Base-by-base conservation (phyloP, 1,284 basidiomycete species). In the Heterobasidion irregulare region DNA sequence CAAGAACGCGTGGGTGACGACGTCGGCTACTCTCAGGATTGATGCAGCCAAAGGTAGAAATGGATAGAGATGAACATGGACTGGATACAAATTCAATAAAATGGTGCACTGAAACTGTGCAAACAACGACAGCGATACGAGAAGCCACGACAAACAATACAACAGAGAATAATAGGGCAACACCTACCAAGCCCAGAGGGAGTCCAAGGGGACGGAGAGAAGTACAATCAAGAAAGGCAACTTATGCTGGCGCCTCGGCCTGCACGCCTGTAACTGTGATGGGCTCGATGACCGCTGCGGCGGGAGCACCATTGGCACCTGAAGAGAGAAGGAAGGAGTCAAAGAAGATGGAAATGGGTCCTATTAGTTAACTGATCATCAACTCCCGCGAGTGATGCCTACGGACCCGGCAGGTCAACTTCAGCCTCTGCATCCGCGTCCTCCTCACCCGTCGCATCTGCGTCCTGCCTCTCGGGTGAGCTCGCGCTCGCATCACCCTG, bases 1-100 rank as follows among this genome's bases (percentile, higher is more conserved):
- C 81, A 86, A 63, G 65, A 72, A 48, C 67, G 70, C 19, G 71
- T 75, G 13, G 65, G 65, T 2, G 50, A 46, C 26, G 68, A 76
- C 34, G 68, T 81, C 3, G 78, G 70, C 5, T 89, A 83, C 66
- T 88, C 85, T 4, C 71, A 72, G 55, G 58, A 69, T 41, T 72
- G 56, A 63, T 52, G 33, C 50, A 16, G 44, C 45, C 32, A 33
- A 54, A 36, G 10, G 26, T 6, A 26, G 26, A 26, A 18, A 52
- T 38, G 26, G 15, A 18, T 32, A 19, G 18, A 26, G 18, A 19
- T 26, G 35, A 44, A 34, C 18, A 3, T 10, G 16, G n/a, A 34
- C 35, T 15, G 18, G 15, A 16, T 43, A 50, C 43, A 52, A 10
- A 19, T 50, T 7, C 8, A 26, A 50, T 50, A 58, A 26, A 26